Evolutionary conservation across 805 yeast species (phyloP).

Genomic region (Zygoascus biomembranicola): DNA sequence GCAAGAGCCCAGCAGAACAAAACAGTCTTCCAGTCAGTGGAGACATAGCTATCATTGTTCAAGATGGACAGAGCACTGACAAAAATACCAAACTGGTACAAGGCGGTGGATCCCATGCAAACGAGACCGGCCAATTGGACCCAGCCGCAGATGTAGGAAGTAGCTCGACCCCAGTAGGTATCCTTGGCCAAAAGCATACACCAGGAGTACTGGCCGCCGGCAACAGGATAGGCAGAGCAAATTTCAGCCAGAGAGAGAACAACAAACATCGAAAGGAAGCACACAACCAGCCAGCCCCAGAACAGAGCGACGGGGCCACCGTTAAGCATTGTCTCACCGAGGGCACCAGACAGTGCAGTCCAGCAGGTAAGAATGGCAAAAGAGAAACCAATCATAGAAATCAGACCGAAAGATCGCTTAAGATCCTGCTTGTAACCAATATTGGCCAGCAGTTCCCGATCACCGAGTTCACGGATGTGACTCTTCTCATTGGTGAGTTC

Average conservation of each 20-base stretch:
- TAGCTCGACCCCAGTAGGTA: conserved; percentile 12
- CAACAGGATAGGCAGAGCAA: conserved; percentile 56
- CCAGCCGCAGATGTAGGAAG: conserved; percentile 16
- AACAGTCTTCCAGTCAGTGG: conserved; percentile 15
- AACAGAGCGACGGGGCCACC: conserved; percentile 57
- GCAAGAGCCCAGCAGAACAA: conserved; percentile 14
- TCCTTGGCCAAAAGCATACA: conserved; percentile 33
- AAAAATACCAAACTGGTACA: conserved; percentile 19
- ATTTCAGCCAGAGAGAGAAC: conserved; percentile 59
- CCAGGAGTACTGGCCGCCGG: conserved; percentile 65
- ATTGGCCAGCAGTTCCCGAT: conserved; percentile 14
- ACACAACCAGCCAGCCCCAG: conserved; percentile 50
- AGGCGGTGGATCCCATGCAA: conserved; percentile 24
- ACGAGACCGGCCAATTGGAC: conserved; percentile 21
- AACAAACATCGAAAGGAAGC: conserved; percentile 46
- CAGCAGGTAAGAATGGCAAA: conserved; percentile 57
- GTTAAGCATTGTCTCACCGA: conserved; percentile 51
- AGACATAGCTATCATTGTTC: conserved; percentile 9
- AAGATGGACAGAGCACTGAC: conserved; percentile 13
- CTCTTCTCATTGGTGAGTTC: background rate
- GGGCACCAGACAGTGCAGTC: conserved; percentile 58
- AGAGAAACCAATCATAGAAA: conserved; percentile 42
- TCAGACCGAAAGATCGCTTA: conserved; percentile 47
- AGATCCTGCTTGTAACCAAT: conserved; percentile 59
- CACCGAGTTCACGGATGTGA: conserved; percentile 2